phyloP scores from a whole-genome alignment of 2,329 filamentous ascomycete species.

The Fusarium albosuccineum region DNA sequence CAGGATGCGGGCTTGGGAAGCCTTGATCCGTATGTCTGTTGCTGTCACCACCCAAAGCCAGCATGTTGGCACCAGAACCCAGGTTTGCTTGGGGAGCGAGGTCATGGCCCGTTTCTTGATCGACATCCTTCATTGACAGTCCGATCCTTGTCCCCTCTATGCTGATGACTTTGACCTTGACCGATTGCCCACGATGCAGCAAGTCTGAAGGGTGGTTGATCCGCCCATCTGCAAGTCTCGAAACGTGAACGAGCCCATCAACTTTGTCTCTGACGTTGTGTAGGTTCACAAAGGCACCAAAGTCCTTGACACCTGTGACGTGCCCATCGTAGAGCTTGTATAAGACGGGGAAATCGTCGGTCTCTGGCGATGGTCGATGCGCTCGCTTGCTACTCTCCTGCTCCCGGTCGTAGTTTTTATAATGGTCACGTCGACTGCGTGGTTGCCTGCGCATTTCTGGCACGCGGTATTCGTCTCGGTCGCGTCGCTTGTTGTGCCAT shows the following conservation, averaged over 20 bases:
- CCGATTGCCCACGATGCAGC: conserved; percentile 80
- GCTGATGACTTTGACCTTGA: conserved; percentile 93
- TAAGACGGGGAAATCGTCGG: conserved; percentile 84
- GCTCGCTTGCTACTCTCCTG: no score
- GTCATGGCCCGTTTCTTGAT: conserved; percentile 89
- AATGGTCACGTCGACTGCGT: conserved; percentile 56
- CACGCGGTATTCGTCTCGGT: no score
- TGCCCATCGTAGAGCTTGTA: conserved; percentile 92
- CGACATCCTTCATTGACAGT: conserved; percentile 96
- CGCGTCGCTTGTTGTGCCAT: no score
- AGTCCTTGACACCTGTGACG: conserved; percentile 94
- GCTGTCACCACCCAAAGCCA: conserved; percentile 77
- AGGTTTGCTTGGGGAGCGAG: conserved; percentile 82
- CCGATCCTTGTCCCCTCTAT: conserved; percentile 77
- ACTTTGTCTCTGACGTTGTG: conserved; percentile 87
- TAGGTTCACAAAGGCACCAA: conserved; percentile 95
- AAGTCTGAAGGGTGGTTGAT: conserved; percentile 94
- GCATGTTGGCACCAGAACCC: conserved; percentile 90
- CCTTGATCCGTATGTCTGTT: conserved; percentile 71
- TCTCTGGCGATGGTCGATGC: conserved; percentile 75
- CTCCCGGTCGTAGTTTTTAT: conserved; percentile 71
- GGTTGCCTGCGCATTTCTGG: no score
- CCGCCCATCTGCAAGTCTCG: conserved; percentile 84
- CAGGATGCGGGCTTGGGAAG: no score
- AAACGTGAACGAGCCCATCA: conserved; percentile 94